phyloP scores from a whole-genome alignment of 495 filamentous ascomycete species.

The Hypoxylon lienhwacheense region DNA sequence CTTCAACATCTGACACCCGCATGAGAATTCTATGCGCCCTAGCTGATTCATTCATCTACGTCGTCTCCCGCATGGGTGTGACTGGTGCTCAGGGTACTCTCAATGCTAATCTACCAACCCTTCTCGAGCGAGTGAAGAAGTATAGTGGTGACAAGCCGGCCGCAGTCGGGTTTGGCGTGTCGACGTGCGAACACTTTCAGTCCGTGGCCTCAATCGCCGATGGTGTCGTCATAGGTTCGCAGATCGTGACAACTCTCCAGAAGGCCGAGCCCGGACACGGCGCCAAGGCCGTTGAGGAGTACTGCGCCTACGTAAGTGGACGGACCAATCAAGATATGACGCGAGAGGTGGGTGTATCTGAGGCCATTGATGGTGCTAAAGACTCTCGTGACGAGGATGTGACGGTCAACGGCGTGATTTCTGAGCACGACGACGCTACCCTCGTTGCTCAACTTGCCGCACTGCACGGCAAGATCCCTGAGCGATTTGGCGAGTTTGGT shows the following conservation, averaged over 20 bases:
- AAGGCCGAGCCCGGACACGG: slow-evolving; percentile 69
- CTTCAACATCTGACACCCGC: slow-evolving; percentile 84
- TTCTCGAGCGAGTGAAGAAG: slow-evolving; percentile 83
- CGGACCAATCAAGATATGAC: slow-evolving; percentile 52
- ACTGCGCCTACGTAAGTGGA: slow-evolving; percentile 80
- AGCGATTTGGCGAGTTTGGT: slow-evolving; percentile 94
- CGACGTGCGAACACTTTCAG: slow-evolving; percentile 90
- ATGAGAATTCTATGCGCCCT: slow-evolving; percentile 97
- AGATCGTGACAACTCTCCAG: slow-evolving; percentile 80
- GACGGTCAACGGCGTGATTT: slow-evolving; percentile 62
- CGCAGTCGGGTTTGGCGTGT: slow-evolving; percentile 93
- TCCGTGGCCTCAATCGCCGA: slow-evolving; percentile 82
- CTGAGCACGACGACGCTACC: slow-evolving; percentile 43
- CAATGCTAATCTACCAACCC: slow-evolving; percentile 74
- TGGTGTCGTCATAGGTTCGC: slow-evolving; percentile 95
- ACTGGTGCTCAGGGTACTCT: slow-evolving; percentile 86
- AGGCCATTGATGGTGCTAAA: slow-evolving; percentile 59
- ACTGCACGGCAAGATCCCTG: slow-evolving; percentile 63
- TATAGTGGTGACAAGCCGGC: slow-evolving; percentile 89
- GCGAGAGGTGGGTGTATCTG: slow-evolving; percentile 64
- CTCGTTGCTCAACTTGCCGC: slow-evolving; percentile 50
- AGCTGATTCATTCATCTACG: slow-evolving; percentile 98
- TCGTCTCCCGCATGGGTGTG: slow-evolving; percentile 96
- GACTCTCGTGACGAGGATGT: slow-evolving; percentile 55
- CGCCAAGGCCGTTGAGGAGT: slow-evolving; percentile 78